Evolutionary conservation across 805 yeast genomes (phyloP), one percentile per base, ranked within the genome.

Genomic region (Kazachstania taianensis): DNA sequence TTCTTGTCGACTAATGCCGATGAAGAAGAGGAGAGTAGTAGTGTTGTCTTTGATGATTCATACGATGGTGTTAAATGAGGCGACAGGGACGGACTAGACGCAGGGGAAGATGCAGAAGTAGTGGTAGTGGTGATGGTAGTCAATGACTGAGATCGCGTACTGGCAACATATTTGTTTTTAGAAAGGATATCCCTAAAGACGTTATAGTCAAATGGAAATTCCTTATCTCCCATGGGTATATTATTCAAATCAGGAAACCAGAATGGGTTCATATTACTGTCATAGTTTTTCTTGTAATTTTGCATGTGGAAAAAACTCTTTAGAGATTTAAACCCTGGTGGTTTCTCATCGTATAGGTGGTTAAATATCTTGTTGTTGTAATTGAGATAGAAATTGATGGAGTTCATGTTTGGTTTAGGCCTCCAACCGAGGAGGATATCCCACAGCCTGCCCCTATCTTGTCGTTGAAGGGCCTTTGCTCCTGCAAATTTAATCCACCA

Each of bases 401-500:
- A 43, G 27, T 48, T 34, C 48, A 44, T 46, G 7, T 43, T 41
- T 20, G 61, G 64, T 33, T 59, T 52, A 8, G 66, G 65, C 47
- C 87, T 68, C 76, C 87, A 84, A 1, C 96, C 94, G 18, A 87
- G 57, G 30, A 86, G 58, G 43, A 76, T 61, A 61, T 87, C 97
- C 97, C 97, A 87, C 5, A 85, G 67, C 41, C 95, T 67, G 9
- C 92, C 95, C 35, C 96, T 62, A 57, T 85, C 95, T 40, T 67
- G 69, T 42, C 81, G 70, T 30, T 86, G 78, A 72, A 94, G 75
- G 5, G 80, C 85, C 57, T 82, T 82, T 10, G 92, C 73, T 15
- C 96, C 96, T 51, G 83, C 73, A 69, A 82, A 87, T 53, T 85
- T 84, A 43, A 87, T 65, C 96, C 96, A 87, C 94, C 95, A 87